Base-by-base conservation (phyloP, 2,329 filamentous ascomycete species). In the Aureobasidium sp. region DNA sequence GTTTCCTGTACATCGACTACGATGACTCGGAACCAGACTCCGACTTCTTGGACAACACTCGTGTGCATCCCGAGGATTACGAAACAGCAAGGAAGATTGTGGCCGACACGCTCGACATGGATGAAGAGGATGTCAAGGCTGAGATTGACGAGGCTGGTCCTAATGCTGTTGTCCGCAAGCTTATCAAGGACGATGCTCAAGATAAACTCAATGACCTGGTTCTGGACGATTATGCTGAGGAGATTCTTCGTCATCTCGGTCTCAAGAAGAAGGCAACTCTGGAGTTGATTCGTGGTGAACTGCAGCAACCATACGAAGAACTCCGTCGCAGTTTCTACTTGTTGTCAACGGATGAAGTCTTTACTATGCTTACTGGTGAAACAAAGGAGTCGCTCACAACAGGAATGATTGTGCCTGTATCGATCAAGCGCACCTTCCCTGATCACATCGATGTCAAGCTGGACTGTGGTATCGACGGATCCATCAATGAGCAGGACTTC, bases 41-140 rank as follows among this genome's bases (percentile, higher is more conserved):
- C 1, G 93, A 98, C 66, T 95, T 94, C 55, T 78, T 98, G 22
- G 93, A 98, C 70, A 95, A 93, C 66, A 98, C 93, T 41, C 87
- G 93, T 74, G 90, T 98, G 16, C 93, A 98, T 64, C 93, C 93
- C 1, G 93, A 98, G 73, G 93, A 98, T 67, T 98, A 98, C 69
- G 93, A 98, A 61, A 84, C 98, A 57, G 93, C 90, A 44, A 88
- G 91, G 61, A 98, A 98, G 72, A 97, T 98, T 85, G 93, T 93
- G 17, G 93, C 93, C 3, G 93, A 98, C 74, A 93, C 93, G 14
- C 76, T 98, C 42, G 91, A 96, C 66, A 78, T 98, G 60, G 93
- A 98, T 62, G 93, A 98, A 71, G 93, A 98, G 73, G 93, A 98
- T 63, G 89, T 98, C 66, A 94, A 95, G 70, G 89, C 87, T 1